Evolutionary conservation across 2,329 filamentous ascomycete genomes (phyloP).

Genomic region (Talaromyces sp.): DNA sequence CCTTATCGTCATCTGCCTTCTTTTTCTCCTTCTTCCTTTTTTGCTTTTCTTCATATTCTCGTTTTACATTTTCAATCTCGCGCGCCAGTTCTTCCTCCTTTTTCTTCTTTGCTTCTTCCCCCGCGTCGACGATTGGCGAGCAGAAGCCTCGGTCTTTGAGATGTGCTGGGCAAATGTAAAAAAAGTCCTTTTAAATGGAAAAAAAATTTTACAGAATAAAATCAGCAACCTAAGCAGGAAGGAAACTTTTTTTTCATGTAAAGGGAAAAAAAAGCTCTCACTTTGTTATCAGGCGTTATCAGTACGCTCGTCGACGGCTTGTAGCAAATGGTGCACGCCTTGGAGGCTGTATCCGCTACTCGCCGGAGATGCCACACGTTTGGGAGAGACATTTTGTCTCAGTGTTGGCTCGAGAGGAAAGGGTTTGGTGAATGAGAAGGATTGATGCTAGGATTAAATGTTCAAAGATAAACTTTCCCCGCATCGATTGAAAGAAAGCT

Average conservation of each 20-base stretch:
- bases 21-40: conserved; percentile 64
- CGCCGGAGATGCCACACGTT: conserved; percentile 83
- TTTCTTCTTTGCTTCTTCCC: conserved; percentile 35
- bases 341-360: conserved; percentile 77
- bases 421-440: background rate
- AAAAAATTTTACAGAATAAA: background rate
- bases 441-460: background rate
- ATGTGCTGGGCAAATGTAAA: conserved; percentile 82
- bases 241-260: too few relatives aligned
- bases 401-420: background rate
- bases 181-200: conserved; percentile 53
- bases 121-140: conserved; percentile 46
- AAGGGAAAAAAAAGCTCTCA: conserved; percentile 31
- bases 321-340: conserved; percentile 86
- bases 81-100: conserved; percentile 39
- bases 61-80: conserved; percentile 44
- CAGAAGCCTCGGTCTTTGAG: conserved; percentile 80
- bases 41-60: conserved; percentile 69
- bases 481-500: background rate
- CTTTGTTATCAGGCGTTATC: conserved; percentile 85
- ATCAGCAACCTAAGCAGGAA: background rate
- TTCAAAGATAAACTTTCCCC: background rate
- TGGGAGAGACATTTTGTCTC: conserved; percentile 42
- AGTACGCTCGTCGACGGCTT: conserved; percentile 82
- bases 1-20: too few relatives aligned